Evolutionary conservation across 148 eudicot genomes (phyloP).

Genomic region (Persicaria maculosa): DNA sequence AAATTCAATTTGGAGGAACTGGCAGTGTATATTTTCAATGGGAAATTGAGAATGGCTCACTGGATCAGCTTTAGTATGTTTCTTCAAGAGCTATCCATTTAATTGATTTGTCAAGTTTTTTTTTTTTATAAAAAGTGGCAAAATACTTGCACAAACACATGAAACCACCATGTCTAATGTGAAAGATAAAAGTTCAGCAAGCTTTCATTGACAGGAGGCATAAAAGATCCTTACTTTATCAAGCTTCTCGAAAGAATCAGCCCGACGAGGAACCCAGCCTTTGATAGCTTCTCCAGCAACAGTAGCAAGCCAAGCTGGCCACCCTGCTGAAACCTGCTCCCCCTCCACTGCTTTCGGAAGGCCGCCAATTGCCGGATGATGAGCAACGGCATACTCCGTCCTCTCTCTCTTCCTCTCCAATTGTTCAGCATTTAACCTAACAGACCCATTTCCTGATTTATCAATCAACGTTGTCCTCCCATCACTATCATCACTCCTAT

Average conservation of each 20-base stretch:
- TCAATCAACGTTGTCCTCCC: constrained; percentile 62
- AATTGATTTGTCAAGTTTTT: not conserved
- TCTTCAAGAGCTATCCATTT: not conserved
- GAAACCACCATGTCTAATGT: not conserved
- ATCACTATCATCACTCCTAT: constrained; percentile 31
- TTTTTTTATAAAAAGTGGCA: no score
- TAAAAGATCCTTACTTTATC: constrained; percentile 46
- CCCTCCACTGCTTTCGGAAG: constrained; percentile 52
- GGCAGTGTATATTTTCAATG: not conserved
- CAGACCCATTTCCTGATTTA: constrained; percentile 47
- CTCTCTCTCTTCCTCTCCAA: constrained; percentile 40
- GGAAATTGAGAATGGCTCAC: not conserved
- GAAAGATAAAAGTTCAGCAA: not conserved
- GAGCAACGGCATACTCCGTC: constrained; percentile 23
- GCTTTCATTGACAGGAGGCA: not conserved
- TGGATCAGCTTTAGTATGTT: not conserved
- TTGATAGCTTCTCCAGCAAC: constrained; percentile 58
- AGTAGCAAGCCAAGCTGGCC: constrained; percentile 80
- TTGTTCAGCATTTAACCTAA: constrained; percentile 35
- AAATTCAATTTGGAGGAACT: not conserved
- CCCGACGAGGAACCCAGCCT: constrained; percentile 49
- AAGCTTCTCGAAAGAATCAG: constrained; percentile 80
- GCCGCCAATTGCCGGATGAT: constrained; percentile 38
- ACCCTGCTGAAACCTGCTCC: constrained; percentile 83
- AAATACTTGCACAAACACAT: not conserved